Percentiles rank a stretch among this genome's conserved stretches.
phyloP scores from a whole-genome alignment of 208 protist species.

The Herpetomonas muscarum region DNA sequence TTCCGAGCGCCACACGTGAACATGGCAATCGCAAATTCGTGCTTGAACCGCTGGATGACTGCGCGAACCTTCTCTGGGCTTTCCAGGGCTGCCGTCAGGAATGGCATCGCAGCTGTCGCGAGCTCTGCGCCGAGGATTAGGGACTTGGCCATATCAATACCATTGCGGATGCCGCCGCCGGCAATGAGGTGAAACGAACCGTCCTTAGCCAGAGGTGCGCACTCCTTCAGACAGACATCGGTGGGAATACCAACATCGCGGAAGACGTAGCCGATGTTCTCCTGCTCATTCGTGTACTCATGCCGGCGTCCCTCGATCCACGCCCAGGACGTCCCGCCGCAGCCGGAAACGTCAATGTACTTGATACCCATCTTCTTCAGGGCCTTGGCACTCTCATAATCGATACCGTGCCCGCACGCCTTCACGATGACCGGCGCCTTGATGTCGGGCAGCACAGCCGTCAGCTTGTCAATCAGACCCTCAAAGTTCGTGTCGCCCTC shows the following conservation, averaged over 20 bases:
- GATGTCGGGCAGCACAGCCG: conserved; percentile 65
- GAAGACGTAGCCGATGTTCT: conserved; percentile 86
- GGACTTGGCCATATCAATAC: conserved; percentile 85
- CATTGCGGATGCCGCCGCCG: conserved; percentile 82
- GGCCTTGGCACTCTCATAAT: conserved; percentile 52
- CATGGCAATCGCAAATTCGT: conserved; percentile 80
- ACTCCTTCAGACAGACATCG: conserved; percentile 72
- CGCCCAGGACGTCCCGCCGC: conserved; percentile 89
- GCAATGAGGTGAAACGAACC: conserved; percentile 78
- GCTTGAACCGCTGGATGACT: conserved; percentile 72
- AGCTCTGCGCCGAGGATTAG: conserved; percentile 83
- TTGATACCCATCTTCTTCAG: conserved; percentile 76
- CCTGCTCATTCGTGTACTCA: conserved; percentile 36
- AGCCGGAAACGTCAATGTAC: conserved; percentile 87
- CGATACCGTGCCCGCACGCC: conserved; percentile 88
- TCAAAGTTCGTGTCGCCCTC: conserved; percentile 91
- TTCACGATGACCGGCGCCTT: conserved; percentile 89
- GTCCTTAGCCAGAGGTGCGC: conserved; percentile 33
- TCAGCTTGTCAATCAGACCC: conserved; percentile 69
- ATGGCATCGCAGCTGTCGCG: conserved; percentile 82
- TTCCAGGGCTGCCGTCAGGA: conserved; percentile 79
- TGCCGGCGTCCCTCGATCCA: conserved; percentile 90
- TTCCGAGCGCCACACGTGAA: conserved; percentile 85
- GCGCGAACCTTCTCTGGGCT: conserved; percentile 58
- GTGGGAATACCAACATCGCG: conserved; percentile 85